Percentiles rank a stretch among this genome's conserved stretches.
These are phyloP conservation scores for Kurtzmaniella quercitrusa DNA, from an alignment of 1,139 yeast species.

Conservation along the genomic window DNA sequence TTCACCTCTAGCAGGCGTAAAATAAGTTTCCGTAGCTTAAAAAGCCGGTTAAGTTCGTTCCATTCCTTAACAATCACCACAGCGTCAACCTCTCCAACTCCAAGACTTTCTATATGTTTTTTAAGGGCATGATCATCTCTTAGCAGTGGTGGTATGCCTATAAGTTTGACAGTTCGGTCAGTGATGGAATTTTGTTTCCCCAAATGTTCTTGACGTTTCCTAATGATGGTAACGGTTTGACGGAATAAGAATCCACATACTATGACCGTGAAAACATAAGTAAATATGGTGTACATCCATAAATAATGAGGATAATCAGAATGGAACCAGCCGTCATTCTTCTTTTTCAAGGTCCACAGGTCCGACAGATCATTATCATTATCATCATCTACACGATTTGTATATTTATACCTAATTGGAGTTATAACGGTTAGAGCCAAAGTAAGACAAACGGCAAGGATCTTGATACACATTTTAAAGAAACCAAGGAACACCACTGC, in stretches of 20 bases:
- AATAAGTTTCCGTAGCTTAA: constrained; percentile 52
- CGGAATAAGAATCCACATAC: constrained; percentile 30
- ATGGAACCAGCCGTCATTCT: constrained; percentile 1
- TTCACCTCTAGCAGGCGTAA: constrained; percentile 59
- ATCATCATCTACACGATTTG: constrained; percentile 61
- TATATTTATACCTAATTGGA: constrained; percentile 67
- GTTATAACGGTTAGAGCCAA: constrained; percentile 66
- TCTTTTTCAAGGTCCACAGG: constrained; percentile 4
- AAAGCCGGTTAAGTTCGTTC: constrained; percentile 64
- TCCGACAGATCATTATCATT: constrained; percentile 26
- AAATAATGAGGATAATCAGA: constrained; percentile 19
- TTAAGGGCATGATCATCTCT: constrained; percentile 66
- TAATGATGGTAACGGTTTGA: constrained; percentile 34
- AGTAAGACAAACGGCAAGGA: constrained; percentile 52
- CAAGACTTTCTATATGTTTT: constrained; percentile 69
- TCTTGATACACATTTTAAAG: constrained; percentile 70
- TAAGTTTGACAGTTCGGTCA: constrained; percentile 42
- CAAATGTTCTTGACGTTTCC: constrained; percentile 38
- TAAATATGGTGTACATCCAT: constrained; percentile 41
- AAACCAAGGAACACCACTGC: constrained; percentile 84
- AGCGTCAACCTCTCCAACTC: constrained; percentile 75
- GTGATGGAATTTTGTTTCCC: constrained; percentile 43
- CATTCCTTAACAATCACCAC: constrained; percentile 83
- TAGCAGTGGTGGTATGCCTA: constrained; percentile 65
- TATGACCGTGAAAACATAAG: constrained; percentile 37